Conservation (phyloP, 2,329 filamentous ascomycete genomes). For the Arthrobotrys entomopaga region DNA sequence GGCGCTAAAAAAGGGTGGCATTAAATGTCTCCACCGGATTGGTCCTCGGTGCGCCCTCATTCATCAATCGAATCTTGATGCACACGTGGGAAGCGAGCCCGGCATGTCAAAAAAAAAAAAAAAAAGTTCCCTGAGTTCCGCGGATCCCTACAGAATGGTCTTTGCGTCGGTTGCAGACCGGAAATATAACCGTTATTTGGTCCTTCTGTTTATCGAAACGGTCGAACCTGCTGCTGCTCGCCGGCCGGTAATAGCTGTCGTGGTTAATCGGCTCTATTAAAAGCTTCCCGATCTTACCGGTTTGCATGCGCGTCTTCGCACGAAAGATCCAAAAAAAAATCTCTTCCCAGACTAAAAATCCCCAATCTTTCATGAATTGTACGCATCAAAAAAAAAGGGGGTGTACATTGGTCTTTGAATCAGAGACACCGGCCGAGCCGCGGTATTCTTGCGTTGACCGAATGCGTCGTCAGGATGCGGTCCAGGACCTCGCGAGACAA, state of each 20-base stretch:
- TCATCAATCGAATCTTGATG: constrained; percentile 21
- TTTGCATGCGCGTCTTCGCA: background rate
- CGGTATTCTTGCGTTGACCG: background rate
- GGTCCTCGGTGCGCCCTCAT: background rate
- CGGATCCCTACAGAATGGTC: background rate
- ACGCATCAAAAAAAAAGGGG: constrained; percentile 1
- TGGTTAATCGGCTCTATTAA: constrained; percentile 11
- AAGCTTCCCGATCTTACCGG: constrained; percentile 33
- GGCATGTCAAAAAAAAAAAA: constrained; percentile 32
- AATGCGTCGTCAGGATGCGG: background rate
- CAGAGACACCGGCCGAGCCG: constrained; percentile 4
- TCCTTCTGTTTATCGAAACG: constrained; percentile 9
- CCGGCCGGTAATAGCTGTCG: constrained; percentile 7
- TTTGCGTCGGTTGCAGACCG: background rate
- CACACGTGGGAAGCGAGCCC: constrained; percentile 54
- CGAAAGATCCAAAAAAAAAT: too few species aligned
- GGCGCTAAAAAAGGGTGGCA: constrained; percentile 19
- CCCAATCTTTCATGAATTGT: constrained; percentile 2
- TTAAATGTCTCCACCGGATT: background rate
- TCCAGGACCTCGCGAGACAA: too few species aligned
- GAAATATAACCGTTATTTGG: background rate
- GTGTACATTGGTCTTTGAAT: background rate
- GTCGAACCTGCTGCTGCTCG: constrained; percentile 18
- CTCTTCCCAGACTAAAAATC: background rate
- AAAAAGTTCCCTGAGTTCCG: too few species aligned